Evolutionary conservation across 805 yeast genomes (phyloP).

Genomic region (Phaffomyces opuntiae): DNA sequence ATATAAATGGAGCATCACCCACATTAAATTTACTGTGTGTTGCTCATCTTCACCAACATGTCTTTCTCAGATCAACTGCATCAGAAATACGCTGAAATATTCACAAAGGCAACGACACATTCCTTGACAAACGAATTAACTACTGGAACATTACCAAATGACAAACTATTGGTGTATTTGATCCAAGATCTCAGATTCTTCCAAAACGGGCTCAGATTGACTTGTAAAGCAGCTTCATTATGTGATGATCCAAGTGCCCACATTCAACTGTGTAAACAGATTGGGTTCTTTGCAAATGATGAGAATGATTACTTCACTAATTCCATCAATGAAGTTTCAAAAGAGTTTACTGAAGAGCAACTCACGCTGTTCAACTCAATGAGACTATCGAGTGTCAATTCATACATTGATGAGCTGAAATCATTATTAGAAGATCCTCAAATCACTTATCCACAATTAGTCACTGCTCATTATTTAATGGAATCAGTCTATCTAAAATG

Average conservation of each 20-base stretch:
- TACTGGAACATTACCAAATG: slow-evolving; percentile 36
- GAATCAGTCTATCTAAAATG: slow-evolving; percentile 46
- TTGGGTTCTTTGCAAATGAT: slow-evolving; percentile 41
- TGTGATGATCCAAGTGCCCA: slow-evolving; percentile 34
- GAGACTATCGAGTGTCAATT: slow-evolving; percentile 29
- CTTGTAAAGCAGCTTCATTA: slow-evolving; percentile 37
- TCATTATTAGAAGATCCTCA: slow-evolving; percentile 24
- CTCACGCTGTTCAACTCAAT: slow-evolving; percentile 6
- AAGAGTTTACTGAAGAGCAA: slow-evolving; percentile 12
- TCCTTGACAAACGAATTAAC: slow-evolving; percentile 31
- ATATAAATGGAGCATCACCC: background rate
- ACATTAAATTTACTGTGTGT: no score
- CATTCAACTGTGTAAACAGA: slow-evolving; percentile 39
- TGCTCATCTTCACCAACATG: background rate
- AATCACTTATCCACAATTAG: slow-evolving; percentile 31
- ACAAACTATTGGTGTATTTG: slow-evolving; percentile 36
- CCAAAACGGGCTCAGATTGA: slow-evolving; percentile 33
- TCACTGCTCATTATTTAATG: slow-evolving; percentile 39
- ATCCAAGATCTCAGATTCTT: slow-evolving; percentile 45
- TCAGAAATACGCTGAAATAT: slow-evolving; percentile 1
- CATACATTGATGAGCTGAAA: slow-evolving; percentile 30
- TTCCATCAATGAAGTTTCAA: slow-evolving; percentile 23
- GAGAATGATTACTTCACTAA: slow-evolving; percentile 43
- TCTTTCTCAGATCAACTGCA: slow-evolving; percentile 6
- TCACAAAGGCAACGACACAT: slow-evolving; percentile 12